phyloP scores from a whole-genome alignment of 2,329 filamentous ascomycete species.

The Trichoderma sp. region DNA sequence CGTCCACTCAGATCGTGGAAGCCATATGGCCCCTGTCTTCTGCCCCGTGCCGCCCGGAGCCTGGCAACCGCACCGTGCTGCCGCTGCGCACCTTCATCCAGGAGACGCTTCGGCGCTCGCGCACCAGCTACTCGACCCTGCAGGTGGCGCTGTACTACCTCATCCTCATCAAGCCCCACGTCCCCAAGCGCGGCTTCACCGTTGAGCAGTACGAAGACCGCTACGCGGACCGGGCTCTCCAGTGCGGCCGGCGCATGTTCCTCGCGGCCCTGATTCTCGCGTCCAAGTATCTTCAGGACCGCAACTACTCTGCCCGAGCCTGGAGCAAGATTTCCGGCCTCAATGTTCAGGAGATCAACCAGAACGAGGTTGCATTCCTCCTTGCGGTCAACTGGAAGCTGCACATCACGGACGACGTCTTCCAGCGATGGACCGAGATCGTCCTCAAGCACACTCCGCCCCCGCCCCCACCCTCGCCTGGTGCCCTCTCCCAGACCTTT shows the following conservation, averaged over 20 bases:
- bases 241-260: constrained; percentile 97
- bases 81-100: constrained; percentile 95
- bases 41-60: constrained; percentile 72
- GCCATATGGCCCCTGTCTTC: constrained; percentile 95
- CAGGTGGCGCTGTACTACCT: constrained; percentile 97
- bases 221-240: constrained; percentile 75
- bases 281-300: constrained; percentile 96
- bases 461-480: constrained; percentile 58
- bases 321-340: constrained; percentile 99
- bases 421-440: constrained; percentile 92
- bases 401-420: constrained; percentile 85
- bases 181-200: constrained; percentile 81
- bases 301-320: constrained; percentile 94
- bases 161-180: constrained; percentile 87
- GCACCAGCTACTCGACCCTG: constrained; percentile 95
- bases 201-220: constrained; percentile 79
- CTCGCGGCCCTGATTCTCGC: constrained; percentile 91
- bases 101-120: constrained; percentile 90
- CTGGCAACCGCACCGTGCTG: constrained; percentile 74
- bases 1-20: constrained; percentile 94
- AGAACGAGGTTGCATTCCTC: constrained; percentile 92
- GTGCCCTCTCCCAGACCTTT: constrained; percentile 46
- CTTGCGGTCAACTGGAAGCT: constrained; percentile 90
- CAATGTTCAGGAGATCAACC: constrained; percentile 89
- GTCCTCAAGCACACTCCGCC: constrained; percentile 85